Evolutionary conservation across 1,284 basidiomycete genomes (phyloP).

Genomic region (Somion occarium): DNA sequence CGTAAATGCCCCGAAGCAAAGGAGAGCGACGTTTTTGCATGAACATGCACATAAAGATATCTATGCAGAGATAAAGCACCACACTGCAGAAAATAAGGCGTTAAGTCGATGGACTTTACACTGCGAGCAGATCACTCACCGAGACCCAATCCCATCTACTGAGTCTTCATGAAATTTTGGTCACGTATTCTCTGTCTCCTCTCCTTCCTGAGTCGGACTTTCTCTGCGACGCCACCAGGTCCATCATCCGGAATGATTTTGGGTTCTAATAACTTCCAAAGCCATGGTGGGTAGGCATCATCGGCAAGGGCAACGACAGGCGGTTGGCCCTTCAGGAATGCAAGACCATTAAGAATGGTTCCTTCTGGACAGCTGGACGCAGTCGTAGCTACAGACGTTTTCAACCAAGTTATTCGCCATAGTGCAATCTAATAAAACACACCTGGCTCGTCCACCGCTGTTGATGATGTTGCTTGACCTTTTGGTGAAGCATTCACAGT

Average conservation of each 20-base stretch:
- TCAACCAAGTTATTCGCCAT: not conserved
- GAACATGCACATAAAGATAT: no score
- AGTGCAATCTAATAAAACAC: not conserved
- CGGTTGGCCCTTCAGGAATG: slow-evolving; percentile 80
- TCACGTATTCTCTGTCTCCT: slow-evolving; percentile 68
- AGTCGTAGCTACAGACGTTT: not conserved
- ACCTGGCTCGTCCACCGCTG: slow-evolving; percentile 9
- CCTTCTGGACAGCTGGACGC: slow-evolving; percentile 52
- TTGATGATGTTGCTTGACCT: slow-evolving; percentile 2
- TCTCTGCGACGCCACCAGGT: slow-evolving; percentile 65
- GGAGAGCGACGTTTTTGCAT: not conserved
- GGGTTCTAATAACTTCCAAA: slow-evolving; percentile 74
- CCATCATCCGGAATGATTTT: slow-evolving; percentile 61
- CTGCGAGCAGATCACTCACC: not conserved
- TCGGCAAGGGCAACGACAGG: slow-evolving; percentile 80
- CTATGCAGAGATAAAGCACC: not conserved
- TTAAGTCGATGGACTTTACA: not conserved
- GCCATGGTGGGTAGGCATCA: slow-evolving; percentile 85
- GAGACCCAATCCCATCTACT: slow-evolving; percentile 29
- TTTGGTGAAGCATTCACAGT: not conserved
- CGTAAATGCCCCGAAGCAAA: not conserved
- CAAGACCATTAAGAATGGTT: slow-evolving; percentile 72
- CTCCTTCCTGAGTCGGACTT: slow-evolving; percentile 51
- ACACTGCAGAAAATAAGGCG: not conserved
- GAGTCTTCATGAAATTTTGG: slow-evolving; percentile 73